Evolutionary conservation across 768 basidiomycete genomes (phyloP), one percentile per base, ranked within the genome.

Genomic region (Xerocomellus dryophilus): DNA sequence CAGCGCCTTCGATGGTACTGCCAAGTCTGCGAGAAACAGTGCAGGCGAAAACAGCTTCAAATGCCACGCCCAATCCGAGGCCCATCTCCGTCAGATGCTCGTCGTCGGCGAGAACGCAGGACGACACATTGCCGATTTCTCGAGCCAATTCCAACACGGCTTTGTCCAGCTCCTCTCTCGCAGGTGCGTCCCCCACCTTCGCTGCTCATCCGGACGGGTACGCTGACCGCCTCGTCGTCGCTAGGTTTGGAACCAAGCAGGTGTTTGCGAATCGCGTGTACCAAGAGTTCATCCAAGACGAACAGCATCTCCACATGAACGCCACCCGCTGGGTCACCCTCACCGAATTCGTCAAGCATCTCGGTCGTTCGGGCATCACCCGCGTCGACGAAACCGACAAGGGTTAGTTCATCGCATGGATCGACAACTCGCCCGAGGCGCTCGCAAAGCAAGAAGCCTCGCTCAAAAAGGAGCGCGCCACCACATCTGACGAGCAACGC

Each of bases 11-110:
- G 95, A 58, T 98, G 95, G 96, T 99, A 91, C 74, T 98, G 96
- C 66, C 96, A 99, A 79, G 92, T 98, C 61, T 98, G 97, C 82
- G 76, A 98, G 80, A 99, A 99, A 70, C 96, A 98, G 72, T 98
- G 96, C 71, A 79, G 95, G 98, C 72, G 97, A 98, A 76, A 99
- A 99, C 72, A 96, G 95, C 17, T 99, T 98, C 83, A 97, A 97
- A 73, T 95, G 93, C 70, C 94, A 98, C 69, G 81, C 85, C 15
- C 81, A 82, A 50, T 91, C 90, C 29, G 93, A 96, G 71, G 79
- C 86, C 1, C 97, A 99, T 73, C 76, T 98, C 34, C 84, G 97
- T 3, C 94, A 98, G 71, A 98, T 99, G 94, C 82, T 99, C 59
- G 86, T 96, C 42, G 93, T 98, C 46, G 97, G 96, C 36, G 94